phyloP scores from a whole-genome alignment of 2,329 filamentous ascomycete genomes.

The Dactylella cylindrospora region DNA sequence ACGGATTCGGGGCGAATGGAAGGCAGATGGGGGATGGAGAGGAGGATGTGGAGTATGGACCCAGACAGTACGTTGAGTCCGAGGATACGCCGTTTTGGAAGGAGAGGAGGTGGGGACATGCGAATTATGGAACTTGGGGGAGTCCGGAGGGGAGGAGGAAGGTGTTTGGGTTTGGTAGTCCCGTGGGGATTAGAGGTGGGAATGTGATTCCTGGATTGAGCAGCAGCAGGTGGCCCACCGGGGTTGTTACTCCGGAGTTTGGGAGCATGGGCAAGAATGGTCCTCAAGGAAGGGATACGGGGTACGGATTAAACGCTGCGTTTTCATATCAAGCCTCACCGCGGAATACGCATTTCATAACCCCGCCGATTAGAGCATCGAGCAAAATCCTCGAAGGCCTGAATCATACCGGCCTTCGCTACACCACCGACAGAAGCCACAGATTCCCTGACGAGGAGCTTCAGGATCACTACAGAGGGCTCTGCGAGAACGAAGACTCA shows the following conservation, averaged over 20 bases:
- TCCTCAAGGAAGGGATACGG: slow-evolving; percentile 2
- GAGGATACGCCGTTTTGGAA: slow-evolving; percentile 43
- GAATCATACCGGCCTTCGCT: slow-evolving; percentile 29
- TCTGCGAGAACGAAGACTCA: slow-evolving; percentile 28
- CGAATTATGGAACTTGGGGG: slow-evolving; percentile 31
- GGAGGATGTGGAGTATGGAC: slow-evolving; percentile 19
- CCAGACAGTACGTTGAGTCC: slow-evolving; percentile 33
- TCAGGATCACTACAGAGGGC: slow-evolving; percentile 38
- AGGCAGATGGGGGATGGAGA: not conserved
- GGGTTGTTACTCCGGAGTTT: slow-evolving; percentile 29
- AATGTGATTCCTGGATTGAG: slow-evolving; percentile 35
- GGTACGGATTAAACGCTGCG: slow-evolving; percentile 32
- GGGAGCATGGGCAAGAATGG: slow-evolving; percentile 27
- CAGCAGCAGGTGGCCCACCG: slow-evolving; percentile 35
- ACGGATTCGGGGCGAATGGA: not conserved
- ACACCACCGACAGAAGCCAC: slow-evolving; percentile 13
- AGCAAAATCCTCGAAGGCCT: slow-evolving; percentile 37
- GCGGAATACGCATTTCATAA: slow-evolving; percentile 38
- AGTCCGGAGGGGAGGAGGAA: slow-evolving; percentile 33
- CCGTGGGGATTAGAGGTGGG: slow-evolving; percentile 15
- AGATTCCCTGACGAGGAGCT: slow-evolving; percentile 38
- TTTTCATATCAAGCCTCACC: slow-evolving; percentile 40
- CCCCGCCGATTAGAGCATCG: slow-evolving; percentile 37
- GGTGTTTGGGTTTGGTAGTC: slow-evolving; percentile 23
- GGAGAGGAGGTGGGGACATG: slow-evolving; percentile 32